Percentiles rank a stretch among this genome's conserved stretches.
phyloP scores from a whole-genome alignment of 495 filamentous ascomycete genomes.

The Penicillium fimorum region DNA sequence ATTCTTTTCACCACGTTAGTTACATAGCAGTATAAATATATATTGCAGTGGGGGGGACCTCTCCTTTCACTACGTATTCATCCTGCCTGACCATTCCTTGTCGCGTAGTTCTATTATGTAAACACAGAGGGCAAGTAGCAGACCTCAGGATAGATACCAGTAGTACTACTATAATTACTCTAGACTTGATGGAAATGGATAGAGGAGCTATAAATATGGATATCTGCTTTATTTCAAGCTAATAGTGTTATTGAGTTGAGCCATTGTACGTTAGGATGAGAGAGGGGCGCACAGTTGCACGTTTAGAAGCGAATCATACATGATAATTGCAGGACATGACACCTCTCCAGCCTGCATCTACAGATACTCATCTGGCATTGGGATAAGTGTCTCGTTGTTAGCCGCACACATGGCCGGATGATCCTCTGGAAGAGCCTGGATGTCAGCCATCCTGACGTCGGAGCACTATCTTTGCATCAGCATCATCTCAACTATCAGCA shows the following conservation, averaged over 20 bases:
- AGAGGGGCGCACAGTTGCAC: conserved; percentile 3
- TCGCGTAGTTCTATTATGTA: no score
- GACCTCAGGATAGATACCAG: neutral
- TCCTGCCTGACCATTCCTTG: no score
- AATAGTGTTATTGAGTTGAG: neutral
- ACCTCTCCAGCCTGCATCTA: neutral
- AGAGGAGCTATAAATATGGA: neutral
- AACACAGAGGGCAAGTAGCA: no score
- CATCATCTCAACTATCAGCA: no score
- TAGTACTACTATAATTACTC: neutral
- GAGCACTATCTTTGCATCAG: conserved; percentile 1
- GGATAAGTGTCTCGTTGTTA: conserved; percentile 3
- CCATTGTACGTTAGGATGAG: neutral
- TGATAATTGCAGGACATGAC: conserved; percentile 1
- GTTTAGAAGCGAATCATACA: neutral
- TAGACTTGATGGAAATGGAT: neutral
- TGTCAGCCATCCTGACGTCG: conserved; percentile 1
- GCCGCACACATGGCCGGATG: conserved; percentile 4
- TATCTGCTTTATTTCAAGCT: conserved; percentile 1
- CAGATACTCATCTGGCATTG: conserved; percentile 2
- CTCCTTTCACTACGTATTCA: no score
- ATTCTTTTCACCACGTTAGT: neutral
- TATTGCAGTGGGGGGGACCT: no score
- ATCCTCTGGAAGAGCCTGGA: neutral
- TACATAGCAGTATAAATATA: conserved; percentile 2